phyloP scores from a whole-genome alignment of 2,329 filamentous ascomycete genomes.

The Cryphonectria japonica region DNA sequence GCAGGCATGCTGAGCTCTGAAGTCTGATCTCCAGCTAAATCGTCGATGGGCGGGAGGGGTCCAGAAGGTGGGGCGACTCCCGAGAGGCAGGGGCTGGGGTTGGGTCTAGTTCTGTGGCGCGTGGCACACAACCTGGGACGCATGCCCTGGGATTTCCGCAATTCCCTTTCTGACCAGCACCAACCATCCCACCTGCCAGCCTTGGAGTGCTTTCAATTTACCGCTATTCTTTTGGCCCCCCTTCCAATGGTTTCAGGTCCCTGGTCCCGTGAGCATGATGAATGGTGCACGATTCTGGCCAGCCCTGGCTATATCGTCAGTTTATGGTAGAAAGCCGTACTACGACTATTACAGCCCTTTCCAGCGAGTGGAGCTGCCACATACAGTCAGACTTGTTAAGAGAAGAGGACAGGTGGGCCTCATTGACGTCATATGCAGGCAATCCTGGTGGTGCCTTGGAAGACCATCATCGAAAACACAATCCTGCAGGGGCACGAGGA shows the following conservation, averaged over 20 bases:
- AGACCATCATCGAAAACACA: not conserved
- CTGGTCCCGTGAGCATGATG: not conserved
- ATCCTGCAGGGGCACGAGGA: not conserved
- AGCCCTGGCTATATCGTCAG: not conserved
- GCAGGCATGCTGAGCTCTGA: not conserved
- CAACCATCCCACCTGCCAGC: conserved; percentile 1
- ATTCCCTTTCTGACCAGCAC: not conserved
- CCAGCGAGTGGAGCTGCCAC: not conserved
- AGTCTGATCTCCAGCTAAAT: conserved; percentile 13
- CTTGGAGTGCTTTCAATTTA: not conserved
- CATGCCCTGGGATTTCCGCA: not conserved
- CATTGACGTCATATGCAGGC: conserved; percentile 1
- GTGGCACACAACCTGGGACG: not conserved
- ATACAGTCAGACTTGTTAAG: not conserved
- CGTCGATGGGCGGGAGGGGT: conserved; percentile 17
- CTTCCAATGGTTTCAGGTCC: conserved; percentile 5
- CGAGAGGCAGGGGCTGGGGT: conserved; percentile 6
- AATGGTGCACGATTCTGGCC: not conserved
- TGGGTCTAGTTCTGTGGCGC: not conserved
- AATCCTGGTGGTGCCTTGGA: not conserved
- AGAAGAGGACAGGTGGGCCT: not conserved
- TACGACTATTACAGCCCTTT: not conserved
- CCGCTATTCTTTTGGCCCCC: not conserved
- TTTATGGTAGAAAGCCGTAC: not conserved
- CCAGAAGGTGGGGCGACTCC: conserved; percentile 14